Percentiles rank a stretch among this genome's conserved stretches.
phyloP scores from a whole-genome alignment of 306 rosid species.

The Carpinus fangiana region DNA sequence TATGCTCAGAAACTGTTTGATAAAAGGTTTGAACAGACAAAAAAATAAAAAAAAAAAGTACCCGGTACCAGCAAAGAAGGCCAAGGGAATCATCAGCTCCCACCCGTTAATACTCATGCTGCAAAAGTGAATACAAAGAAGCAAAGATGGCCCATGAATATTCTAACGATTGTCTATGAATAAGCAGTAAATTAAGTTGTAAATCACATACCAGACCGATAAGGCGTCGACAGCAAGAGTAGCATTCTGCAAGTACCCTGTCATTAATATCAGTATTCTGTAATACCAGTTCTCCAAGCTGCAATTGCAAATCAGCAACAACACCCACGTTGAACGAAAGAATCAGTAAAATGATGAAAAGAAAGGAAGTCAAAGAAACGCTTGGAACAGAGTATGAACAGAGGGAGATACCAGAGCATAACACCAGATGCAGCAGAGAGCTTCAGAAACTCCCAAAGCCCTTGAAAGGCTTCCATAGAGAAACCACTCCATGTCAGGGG shows the following conservation, averaged over 20 bases:
- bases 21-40: too few relatives aligned
- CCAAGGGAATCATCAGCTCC: constrained; percentile 86
- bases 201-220: constrained; percentile 51
- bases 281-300: constrained; percentile 87
- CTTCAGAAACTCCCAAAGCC: constrained; percentile 68
- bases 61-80: constrained; percentile 80
- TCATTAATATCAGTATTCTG: constrained; percentile 63
- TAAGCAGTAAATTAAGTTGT: not conserved
- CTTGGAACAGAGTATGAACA: not conserved
- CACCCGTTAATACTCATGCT: constrained; percentile 80
- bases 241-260: constrained; percentile 63
- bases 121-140: constrained; percentile 1
- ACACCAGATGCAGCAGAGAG: constrained; percentile 75
- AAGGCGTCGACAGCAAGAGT: constrained; percentile 77
- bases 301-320: constrained; percentile 32
- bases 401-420: constrained; percentile 54
- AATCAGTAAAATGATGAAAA: not conserved
- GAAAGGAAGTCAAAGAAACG: not conserved
- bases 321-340: not conserved
- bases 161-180: not conserved
- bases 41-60: constrained; percentile 4
- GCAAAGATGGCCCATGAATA: not conserved
- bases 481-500: constrained; percentile 75
- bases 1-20: too few relatives aligned
- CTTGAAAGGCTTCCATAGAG: constrained; percentile 62